Percentiles rank a stretch among this genome's conserved stretches.
Evolutionary conservation across 257 asterid genomes (phyloP).

Genomic region (Cordia subcordata): DNA sequence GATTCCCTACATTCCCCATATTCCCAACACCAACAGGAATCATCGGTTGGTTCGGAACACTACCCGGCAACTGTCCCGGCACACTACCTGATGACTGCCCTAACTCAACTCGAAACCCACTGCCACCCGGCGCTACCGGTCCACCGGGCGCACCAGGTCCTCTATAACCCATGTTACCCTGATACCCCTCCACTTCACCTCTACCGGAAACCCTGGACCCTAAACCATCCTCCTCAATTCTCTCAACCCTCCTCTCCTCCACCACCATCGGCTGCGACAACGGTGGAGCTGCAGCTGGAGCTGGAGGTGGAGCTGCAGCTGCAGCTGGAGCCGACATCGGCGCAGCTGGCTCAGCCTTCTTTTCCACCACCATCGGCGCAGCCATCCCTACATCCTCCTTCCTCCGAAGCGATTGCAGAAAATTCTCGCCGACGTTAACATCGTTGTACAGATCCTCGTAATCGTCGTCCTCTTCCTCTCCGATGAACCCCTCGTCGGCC

Average conservation of each 20-base stretch:
- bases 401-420: constrained; percentile 8
- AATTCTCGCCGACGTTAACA: constrained; percentile 12
- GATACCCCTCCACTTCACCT: constrained; percentile 17
- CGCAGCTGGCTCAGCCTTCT: constrained; percentile 3
- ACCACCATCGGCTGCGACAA: not conserved
- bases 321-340: not conserved
- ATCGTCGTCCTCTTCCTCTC: constrained; percentile 22
- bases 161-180: constrained; percentile 29
- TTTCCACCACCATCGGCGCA: not conserved
- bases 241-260: constrained; percentile 30
- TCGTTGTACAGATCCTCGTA: constrained; percentile 13
- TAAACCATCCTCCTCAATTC: constrained; percentile 21
- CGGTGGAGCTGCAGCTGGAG: not conserved
- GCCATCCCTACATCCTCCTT: constrained; percentile 8
- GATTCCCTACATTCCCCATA: constrained; percentile 13
- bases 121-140: constrained; percentile 19
- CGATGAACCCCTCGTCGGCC: constrained; percentile 2
- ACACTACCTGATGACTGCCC: constrained; percentile 20
- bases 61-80: constrained; percentile 13
- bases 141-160: constrained; percentile 42
- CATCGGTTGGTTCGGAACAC: constrained; percentile 14
- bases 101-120: constrained; percentile 35
- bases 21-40: constrained; percentile 18
- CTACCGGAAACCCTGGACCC: constrained; percentile 9
- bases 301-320: not conserved